Conservation (phyloP, 148 eudicot species). For the Chenopodium formosanum region DNA sequence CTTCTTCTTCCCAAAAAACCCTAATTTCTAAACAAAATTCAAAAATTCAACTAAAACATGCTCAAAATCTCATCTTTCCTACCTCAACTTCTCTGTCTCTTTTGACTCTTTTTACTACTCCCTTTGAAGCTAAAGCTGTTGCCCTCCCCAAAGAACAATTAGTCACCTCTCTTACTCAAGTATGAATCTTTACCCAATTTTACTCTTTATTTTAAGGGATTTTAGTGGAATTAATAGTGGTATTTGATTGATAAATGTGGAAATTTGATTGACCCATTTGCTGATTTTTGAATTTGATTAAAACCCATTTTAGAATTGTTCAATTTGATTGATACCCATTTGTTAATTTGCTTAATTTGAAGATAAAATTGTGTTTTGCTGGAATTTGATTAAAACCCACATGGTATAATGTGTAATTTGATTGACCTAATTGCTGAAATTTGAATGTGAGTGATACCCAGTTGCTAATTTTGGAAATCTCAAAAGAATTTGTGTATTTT, state of each 20-base stretch:
- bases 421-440: neutral
- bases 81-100: slow-evolving; percentile 60
- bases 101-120: slow-evolving; percentile 49
- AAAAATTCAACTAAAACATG: slow-evolving; percentile 32
- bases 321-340: neutral
- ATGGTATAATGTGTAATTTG: neutral
- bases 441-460: neutral
- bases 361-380: neutral
- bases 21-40: slow-evolving; percentile 28
- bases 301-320: neutral
- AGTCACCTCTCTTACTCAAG: slow-evolving; percentile 86
- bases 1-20: slow-evolving; percentile 40
- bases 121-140: slow-evolving; percentile 59
- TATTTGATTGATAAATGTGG: neutral
- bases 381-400: neutral
- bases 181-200: slow-evolving; percentile 9
- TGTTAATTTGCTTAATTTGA: no score
- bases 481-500: neutral
- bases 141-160: slow-evolving; percentile 71
- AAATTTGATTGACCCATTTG: slow-evolving; percentile 6
- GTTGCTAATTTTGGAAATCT: slow-evolving; percentile 4
- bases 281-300: neutral
- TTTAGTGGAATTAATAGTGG: neutral
- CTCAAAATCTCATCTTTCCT: slow-evolving; percentile 35
- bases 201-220: neutral